Base-by-base conservation (phyloP, 371 early-diverging fungal genomes). In the Mucor racemosus region DNA sequence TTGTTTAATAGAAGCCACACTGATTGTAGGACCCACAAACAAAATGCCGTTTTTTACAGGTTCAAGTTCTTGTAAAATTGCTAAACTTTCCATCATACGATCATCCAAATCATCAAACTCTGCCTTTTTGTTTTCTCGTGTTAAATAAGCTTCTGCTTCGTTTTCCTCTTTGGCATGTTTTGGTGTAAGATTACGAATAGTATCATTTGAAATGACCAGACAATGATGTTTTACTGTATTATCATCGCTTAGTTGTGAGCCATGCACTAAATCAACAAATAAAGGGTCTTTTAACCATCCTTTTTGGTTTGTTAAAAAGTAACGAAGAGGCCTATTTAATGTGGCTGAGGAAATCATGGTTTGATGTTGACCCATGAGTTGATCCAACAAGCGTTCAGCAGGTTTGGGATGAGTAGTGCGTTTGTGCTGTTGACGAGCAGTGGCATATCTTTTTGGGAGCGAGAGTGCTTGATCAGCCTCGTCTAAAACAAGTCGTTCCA, bases 381-480 rank as follows among this genome's bases (percentile, higher is more conserved):
- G 38, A 66, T 71, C 66, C 0, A 92, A 40, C 4, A 92, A 75
- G 3, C 77, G 13, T 62, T 92, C 90, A 0, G 90, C 78, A 8
- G 91, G 86, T 55, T 87, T 85, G 5, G 93, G 92, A 68, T 94
- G 91, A 0, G 55, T 42, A n/a, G 74, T 58, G 2, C 90, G 79
- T 26, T 79, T 79, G 14, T 56, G 39, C 48, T 86, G 81, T 56
- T 86, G 73, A 15, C 74, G 79, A 13, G 79, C 53, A 1, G 89
- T 73, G 0, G 87, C 91, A 70, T 82, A 89, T 0, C 92, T 81
- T 57, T 74, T 74, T 2, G 88, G 88, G 3, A 90, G 71, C 17
- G 84, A 73, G 11, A 93, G 74, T 14, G 92, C 82, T 72, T 89
- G 87, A 66, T 95, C 95, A 0, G 86, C 91, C 69, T 94, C 95